These are phyloP conservation scores for Erodium texanum DNA, from an alignment of 441 rosid species.

Conservation along the genomic window DNA sequence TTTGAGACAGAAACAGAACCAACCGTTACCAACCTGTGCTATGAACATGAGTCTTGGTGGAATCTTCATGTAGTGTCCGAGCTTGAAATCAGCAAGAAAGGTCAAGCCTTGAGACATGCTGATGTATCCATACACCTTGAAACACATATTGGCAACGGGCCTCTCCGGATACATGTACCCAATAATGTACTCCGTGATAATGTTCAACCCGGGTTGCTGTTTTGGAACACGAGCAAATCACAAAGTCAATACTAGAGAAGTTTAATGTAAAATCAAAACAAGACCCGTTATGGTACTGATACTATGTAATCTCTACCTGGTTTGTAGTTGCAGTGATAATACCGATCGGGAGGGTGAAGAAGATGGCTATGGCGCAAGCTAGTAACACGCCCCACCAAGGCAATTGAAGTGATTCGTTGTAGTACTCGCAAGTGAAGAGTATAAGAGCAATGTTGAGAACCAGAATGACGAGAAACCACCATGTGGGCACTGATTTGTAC, in stretches of 20 bases:
- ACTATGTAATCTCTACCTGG: constrained; percentile 25
- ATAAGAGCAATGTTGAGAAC: constrained; percentile 35
- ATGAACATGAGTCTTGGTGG: constrained; percentile 59
- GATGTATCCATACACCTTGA: constrained; percentile 53
- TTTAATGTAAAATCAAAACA: too few relatives aligned
- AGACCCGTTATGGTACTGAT: too few relatives aligned
- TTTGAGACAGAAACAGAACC: not conserved
- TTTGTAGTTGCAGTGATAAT: constrained; percentile 85
- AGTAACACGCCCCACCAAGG: constrained; percentile 89
- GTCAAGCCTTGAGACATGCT: constrained; percentile 58
- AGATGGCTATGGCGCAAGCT: constrained; percentile 58
- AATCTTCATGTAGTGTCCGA: constrained; percentile 65
- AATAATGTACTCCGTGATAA: constrained; percentile 53
- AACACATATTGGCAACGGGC: constrained; percentile 56
- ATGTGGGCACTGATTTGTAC: constrained; percentile 73
- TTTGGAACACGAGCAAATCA: too few relatives aligned
- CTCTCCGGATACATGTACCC: constrained; percentile 49
- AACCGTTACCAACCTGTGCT: constrained; percentile 49
- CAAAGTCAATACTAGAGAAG: too few relatives aligned
- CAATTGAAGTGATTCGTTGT: constrained; percentile 65
- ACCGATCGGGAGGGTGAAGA: constrained; percentile 78
- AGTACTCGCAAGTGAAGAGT: constrained; percentile 46
- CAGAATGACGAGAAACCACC: constrained; percentile 76
- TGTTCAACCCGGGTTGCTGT: constrained; percentile 49
- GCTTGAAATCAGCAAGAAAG: constrained; percentile 60